phyloP scores from a whole-genome alignment of 495 filamentous ascomycete species.

The Penicillium chermesinum region DNA sequence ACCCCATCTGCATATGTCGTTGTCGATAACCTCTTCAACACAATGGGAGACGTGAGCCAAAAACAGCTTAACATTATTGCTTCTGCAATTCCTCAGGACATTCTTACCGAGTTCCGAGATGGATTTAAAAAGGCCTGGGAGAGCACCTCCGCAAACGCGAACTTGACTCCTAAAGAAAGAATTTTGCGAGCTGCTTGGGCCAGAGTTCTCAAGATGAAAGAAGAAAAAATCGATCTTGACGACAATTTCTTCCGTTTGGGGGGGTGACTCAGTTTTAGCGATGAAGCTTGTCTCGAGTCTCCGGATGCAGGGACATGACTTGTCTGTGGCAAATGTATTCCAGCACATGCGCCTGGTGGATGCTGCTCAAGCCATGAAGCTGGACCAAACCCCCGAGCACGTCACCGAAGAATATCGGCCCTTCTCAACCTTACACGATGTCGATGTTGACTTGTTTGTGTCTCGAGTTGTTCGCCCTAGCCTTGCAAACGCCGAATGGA shows the following conservation, averaged over 20 bases:
- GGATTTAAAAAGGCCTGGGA: constrained; percentile 23
- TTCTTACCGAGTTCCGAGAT: constrained; percentile 17
- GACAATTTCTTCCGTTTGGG: constrained; percentile 47
- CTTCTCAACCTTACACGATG: constrained; percentile 33
- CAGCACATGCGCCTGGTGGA: constrained; percentile 40
- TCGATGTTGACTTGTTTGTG: constrained; percentile 25
- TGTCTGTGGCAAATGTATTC: constrained; percentile 46
- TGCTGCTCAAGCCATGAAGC: constrained; percentile 28
- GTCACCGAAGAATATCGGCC: constrained; percentile 23
- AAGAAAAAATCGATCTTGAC: constrained; percentile 34
- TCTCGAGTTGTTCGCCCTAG: constrained; percentile 22
- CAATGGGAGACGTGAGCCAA: constrained; percentile 17
- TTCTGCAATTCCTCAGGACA: constrained; percentile 15
- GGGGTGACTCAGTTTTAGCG: constrained; percentile 42
- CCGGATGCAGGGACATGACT: constrained; percentile 26
- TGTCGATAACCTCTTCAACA: constrained; percentile 24
- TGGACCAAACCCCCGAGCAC: constrained; percentile 14
- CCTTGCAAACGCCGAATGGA: constrained; percentile 27
- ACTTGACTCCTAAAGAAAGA: constrained; percentile 30
- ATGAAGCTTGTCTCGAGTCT: constrained; percentile 42
- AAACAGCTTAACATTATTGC: constrained; percentile 21
- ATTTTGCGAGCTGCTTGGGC: constrained; percentile 44
- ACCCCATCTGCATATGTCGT: constrained; percentile 33
- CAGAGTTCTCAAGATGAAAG: constrained; percentile 31
- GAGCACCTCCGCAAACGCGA: constrained; percentile 13